Conservation (phyloP, 1,139 yeast species). For the Lodderomyces margitis region DNA sequence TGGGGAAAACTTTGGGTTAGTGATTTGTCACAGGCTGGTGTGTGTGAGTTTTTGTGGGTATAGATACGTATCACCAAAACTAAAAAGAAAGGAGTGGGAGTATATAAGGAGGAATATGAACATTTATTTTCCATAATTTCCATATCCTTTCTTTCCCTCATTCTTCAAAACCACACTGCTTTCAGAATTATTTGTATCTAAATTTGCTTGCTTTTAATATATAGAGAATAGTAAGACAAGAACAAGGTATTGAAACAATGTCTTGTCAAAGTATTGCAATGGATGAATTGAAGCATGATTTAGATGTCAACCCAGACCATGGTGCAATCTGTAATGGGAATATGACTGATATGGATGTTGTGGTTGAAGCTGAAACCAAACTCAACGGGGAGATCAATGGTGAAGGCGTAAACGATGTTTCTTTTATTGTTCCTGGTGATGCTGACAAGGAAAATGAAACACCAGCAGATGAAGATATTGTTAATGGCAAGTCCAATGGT, state of each 20-base stretch:
- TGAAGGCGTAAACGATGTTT: neutral
- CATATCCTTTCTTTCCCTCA: no score
- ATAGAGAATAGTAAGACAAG: no score
- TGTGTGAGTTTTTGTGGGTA: no score
- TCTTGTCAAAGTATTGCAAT: slow-evolving; percentile 1
- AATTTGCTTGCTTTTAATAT: no score
- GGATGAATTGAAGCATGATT: neutral
- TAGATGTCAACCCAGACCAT: neutral
- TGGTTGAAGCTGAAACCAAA: neutral
- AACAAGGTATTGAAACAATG: neutral
- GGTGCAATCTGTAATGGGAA: neutral
- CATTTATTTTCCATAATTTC: no score
- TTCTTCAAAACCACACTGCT: no score
- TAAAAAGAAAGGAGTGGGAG: no score
- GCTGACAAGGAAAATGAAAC: neutral
- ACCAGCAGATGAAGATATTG: neutral
- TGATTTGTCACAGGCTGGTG: no score
- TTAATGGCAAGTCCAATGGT: neutral
- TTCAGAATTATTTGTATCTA: no score
- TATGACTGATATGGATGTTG: slow-evolving; percentile 1
- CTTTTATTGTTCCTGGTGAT: neutral
- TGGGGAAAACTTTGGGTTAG: no score
- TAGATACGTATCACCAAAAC: no score
- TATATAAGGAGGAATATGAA: no score
- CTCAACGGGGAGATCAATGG: neutral